Conservation (phyloP, 2,329 filamentous ascomycete species). For the Scytalidium lignicola region DNA sequence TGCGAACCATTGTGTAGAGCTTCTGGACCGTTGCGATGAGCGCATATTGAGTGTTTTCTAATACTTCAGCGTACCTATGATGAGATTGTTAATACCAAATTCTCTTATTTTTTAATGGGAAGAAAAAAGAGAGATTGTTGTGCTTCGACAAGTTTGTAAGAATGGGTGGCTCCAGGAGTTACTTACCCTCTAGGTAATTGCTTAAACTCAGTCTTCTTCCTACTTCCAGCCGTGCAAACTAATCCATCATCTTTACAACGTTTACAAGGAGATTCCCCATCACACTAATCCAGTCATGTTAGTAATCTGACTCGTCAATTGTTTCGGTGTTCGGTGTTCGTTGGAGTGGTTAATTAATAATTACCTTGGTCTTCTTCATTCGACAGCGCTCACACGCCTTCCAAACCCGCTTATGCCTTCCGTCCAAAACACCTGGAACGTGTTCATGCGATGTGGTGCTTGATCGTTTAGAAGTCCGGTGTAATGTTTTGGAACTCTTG, state of each 20-base stretch:
- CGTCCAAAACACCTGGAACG: slow-evolving; percentile 41
- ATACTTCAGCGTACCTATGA: slow-evolving; percentile 55
- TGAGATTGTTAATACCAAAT: slow-evolving; percentile 8
- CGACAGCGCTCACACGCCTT: slow-evolving; percentile 62
- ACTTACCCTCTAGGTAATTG: slow-evolving; percentile 57
- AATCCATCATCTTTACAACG: slow-evolving; percentile 61
- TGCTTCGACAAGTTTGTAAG: not conserved
- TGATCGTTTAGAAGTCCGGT: slow-evolving; percentile 6
- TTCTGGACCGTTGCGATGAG: slow-evolving; percentile 62
- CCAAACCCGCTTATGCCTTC: slow-evolving; percentile 60
- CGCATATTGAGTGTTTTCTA: slow-evolving; percentile 61
- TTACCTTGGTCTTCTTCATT: slow-evolving; percentile 66
- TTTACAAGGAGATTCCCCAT: slow-evolving; percentile 62
- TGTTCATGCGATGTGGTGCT: slow-evolving; percentile 32
- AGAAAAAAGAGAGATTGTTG: not conserved
- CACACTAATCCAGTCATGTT: slow-evolving; percentile 41
- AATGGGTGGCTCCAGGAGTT: not conserved
- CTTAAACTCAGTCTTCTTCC: slow-evolving; percentile 66
- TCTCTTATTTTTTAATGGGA: slow-evolving; percentile 1
- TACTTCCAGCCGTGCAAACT: slow-evolving; percentile 56
- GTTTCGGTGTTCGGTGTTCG: slow-evolving; percentile 1
- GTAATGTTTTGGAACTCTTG: slow-evolving; percentile 1
- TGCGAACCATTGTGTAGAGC: slow-evolving; percentile 59
- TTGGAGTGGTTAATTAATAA: no score
- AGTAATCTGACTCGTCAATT: slow-evolving; percentile 10